Base-by-base conservation (phyloP, 2,329 filamentous ascomycete genomes). In the Colletotrichum scovillei region DNA sequence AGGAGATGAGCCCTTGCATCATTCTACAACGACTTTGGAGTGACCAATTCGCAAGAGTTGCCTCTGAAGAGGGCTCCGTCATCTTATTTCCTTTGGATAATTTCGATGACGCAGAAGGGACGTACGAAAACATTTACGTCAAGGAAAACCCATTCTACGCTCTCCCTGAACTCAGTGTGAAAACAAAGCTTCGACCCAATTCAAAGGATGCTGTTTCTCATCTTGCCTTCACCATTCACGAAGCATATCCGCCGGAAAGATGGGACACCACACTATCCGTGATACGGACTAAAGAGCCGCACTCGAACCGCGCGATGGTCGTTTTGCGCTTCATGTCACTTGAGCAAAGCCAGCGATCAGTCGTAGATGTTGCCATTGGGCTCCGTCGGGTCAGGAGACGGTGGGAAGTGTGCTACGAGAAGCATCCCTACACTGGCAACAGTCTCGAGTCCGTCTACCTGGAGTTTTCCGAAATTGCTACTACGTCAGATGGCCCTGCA, bases 91-190 rank as follows among this genome's bases (percentile, higher is more conserved):
- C 63, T 14, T 30, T 66, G 1, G 62, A 70, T 2, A 26, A 30
- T 5, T 42, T 65, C 7, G 53, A 70, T 19, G 67, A 70, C 8
- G 57, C 42, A 4, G 32, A 52, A 4, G 67, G 67, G 5, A 30
- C 38, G 16, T 57, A 59, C 5, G 38, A 66, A 14, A 70, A 65
- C 4, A 56, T 70, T 11, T 70, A 70, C 19, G 62, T 70, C 16
- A 70, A 32, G 22, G 62, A 70, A 11, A 66, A 35, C 4, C 67
- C 67, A 0, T 70, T 70, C n/a, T 35, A 70, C 26, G 62, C 67
- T 12, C 28, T 70, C 2, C 67, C 67, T 3, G 62, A 70, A 55
- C 22, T 70, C 14, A 57, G 38, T 8, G 55, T 70, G 1, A n/a
- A 19, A 11, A 30, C 38, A 1, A 57, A 38, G 16, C 24, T 28